Evolutionary conservation across 139 green algal genomes (phyloP).

Genomic region (Dunaliella sp.): DNA sequence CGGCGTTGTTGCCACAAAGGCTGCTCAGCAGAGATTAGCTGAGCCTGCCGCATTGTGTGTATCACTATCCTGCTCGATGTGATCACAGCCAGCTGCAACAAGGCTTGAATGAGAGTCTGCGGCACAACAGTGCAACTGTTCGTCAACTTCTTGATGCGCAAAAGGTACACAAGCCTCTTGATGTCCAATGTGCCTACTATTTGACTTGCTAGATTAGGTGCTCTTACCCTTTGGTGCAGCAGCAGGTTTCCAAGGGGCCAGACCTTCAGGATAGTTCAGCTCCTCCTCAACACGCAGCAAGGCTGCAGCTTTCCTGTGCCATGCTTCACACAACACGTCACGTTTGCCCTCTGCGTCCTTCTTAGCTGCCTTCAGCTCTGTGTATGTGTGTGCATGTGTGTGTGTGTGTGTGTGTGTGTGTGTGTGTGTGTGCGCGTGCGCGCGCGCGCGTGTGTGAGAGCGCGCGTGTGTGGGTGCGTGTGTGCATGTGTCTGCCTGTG

Average conservation of each 20-base stretch:
- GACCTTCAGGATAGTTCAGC: neutral
- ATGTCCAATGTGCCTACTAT: too few relatives aligned
- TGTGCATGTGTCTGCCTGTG: neutral
- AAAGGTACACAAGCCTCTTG: too few relatives aligned
- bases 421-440: slow-evolving; percentile 4
- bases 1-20: too few relatives aligned
- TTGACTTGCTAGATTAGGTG: too few relatives aligned
- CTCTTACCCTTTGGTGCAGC: neutral
- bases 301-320: slow-evolving; percentile 47
- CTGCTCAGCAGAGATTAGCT: too few relatives aligned
- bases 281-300: slow-evolving; percentile 51
- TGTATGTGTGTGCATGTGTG: too few relatives aligned
- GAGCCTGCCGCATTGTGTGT: too few relatives aligned
- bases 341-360: slow-evolving; percentile 58
- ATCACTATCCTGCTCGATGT: too few relatives aligned
- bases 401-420: neutral
- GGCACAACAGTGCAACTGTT: too few relatives aligned
- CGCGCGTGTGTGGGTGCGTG: neutral
- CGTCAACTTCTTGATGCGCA: too few relatives aligned
- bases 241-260: neutral
- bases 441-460: slow-evolving; percentile 21
- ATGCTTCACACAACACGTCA: slow-evolving; percentile 65
- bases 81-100: too few relatives aligned
- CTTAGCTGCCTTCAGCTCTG: slow-evolving; percentile 36
- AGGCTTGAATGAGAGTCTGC: too few relatives aligned